Base-by-base conservation (phyloP, 371 early-diverging fungal genomes). In the Conidiobolus incongruus region DNA sequence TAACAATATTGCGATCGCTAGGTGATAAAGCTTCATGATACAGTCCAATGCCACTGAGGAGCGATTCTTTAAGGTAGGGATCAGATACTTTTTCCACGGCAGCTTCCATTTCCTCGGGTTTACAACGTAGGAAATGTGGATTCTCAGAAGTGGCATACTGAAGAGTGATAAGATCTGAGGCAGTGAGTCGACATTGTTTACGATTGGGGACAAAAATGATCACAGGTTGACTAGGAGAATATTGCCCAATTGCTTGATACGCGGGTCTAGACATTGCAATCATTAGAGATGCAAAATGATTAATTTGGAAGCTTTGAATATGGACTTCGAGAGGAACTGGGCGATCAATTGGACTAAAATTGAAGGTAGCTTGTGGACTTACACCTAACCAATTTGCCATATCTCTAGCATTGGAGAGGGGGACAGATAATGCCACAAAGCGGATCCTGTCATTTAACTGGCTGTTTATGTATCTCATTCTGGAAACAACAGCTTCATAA, bases 321-420 rank as follows among this genome's bases (percentile, higher is more conserved):
- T 81, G 83, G 46, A 93, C 82, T 51, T 93, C 94, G 43, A 94
- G 59, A 4, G 93, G 91, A 31, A 87, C 74, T 16, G 91, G 85
- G 7, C 95, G 74, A 8, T 92, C 90, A 35, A 72, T 75, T 21
- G 92, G 94, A 41, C 79, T 77, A 70, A 94, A 97, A 55, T 89
- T 97, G 61, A 80, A 92, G 4, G 81, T 75, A 6, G 73, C 64
- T 10, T 71, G 63, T 4, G 65, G 54, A 0, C 76, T 65, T 0
- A 81, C 81, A 23, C 92, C 94, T 39, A 97, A 75, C 97, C 97
- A 97, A 50, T 83, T 85, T 5, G 86, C 93, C 38, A 97, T 55
- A 57, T 97, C 97, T 23, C 79, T 68, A 22, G 94, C 95, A 56
- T 97, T 93, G 13, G 91, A 87, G 35, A 97, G 53, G 0, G 88